Evolutionary conservation across 192 early-diverging fungal genomes (phyloP), one percentile per base, ranked within the genome.

Genomic region (Nowakowskiella sp.): DNA sequence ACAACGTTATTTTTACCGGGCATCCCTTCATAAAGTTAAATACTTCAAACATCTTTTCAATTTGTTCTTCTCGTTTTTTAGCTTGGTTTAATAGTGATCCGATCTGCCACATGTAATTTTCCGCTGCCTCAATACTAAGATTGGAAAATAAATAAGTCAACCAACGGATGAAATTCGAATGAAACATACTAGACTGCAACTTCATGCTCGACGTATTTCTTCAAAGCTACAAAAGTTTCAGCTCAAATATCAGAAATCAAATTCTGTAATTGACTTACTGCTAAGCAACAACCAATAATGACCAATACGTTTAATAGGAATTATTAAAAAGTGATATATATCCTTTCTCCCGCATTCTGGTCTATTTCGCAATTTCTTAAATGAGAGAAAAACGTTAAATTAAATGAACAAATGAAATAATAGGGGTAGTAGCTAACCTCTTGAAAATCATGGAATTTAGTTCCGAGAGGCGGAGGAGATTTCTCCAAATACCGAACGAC

Each of bases 101-200:
- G n/a, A 59, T 59, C 31, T 59, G 49, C 24, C 51, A 55, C 57
- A 59, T 59, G 57, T 59, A 59, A 24, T 59, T 49, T 22, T 52
- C 51, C 3, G 57, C 57, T 7, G 53, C 57, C 23, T 59, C 57
- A 21, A 59, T 25, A 10, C 55, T 57, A 31, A 53, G 21, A 39
- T 34, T 8, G 44, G 7, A 10, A 51, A 51, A 10, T 10, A 23
- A 42, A 7, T 13, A 39, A 10, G 44, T 9, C 49, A 34, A 51
- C 5, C n/a, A 29, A 7, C 29, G 19, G 6, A 6, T 29, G 24
- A 2, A 24, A 48, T 51, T 16, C 45, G 16, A 57, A 45, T 23
- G 22, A 57, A 45, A 31, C 53, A 44, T 59, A 49, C 25, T 33
- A 34, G 4, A 23, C 33, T 8, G 57, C 49, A 24, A 51, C 32